Percentiles rank a stretch among this genome's conserved stretches.
Conservation (phyloP, 495 filamentous ascomycete species). For the Neurospora tetraspora region DNA sequence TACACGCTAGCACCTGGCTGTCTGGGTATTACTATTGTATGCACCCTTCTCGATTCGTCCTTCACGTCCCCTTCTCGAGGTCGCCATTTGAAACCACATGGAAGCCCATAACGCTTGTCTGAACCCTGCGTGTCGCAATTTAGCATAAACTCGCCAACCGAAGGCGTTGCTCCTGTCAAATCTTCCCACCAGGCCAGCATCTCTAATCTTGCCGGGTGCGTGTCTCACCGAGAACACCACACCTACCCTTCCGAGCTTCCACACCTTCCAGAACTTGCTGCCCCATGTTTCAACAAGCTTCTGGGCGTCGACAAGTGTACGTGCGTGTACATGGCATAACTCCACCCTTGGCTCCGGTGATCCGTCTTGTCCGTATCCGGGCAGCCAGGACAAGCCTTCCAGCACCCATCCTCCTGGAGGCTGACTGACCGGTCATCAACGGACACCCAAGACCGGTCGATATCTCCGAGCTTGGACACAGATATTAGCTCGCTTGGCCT, state of each 20-base stretch:
- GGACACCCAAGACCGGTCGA: not conserved
- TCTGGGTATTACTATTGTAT: not conserved
- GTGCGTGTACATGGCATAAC: not conserved
- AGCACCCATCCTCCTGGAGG: not conserved
- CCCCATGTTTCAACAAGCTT: not conserved
- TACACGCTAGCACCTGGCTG: not conserved
- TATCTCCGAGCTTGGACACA: not conserved
- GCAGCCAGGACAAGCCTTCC: not conserved
- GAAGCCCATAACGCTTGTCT: slow-evolving; percentile 9
- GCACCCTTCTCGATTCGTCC: not conserved
- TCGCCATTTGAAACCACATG: not conserved
- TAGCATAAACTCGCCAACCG: slow-evolving; percentile 26
- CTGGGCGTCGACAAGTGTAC: not conserved
- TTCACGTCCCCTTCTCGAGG: not conserved
- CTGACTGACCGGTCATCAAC: not conserved
- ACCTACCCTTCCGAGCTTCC: not conserved
- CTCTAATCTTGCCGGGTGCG: not conserved
- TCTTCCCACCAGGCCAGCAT: not conserved
- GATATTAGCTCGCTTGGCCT: not conserved
- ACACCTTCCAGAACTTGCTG: not conserved
- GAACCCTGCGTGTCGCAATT: slow-evolving; percentile 13
- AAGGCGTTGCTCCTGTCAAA: slow-evolving; percentile 18
- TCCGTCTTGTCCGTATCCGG: not conserved
- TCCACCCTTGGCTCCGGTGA: not conserved
- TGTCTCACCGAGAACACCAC: not conserved